Evolutionary conservation across 2,329 filamentous ascomycete genomes (phyloP).

Genomic region (Keithomyces neogunnii): DNA sequence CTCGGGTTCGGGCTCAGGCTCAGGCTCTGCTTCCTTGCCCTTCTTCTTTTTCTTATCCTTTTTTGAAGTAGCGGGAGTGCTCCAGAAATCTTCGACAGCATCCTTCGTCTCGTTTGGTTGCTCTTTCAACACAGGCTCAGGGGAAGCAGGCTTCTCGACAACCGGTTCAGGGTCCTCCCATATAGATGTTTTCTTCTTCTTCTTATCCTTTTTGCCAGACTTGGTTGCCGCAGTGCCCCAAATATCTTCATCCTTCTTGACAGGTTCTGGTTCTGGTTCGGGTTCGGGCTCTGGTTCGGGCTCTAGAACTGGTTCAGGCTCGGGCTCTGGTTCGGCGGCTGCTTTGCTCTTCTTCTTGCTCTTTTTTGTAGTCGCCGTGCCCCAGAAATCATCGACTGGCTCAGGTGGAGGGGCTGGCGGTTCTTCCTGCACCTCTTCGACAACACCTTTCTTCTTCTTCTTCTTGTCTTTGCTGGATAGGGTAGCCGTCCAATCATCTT

Average conservation of each 20-base stretch:
- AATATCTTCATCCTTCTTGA: slow-evolving; percentile 22
- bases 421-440: slow-evolving; percentile 11
- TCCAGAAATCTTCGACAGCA: slow-evolving; percentile 20
- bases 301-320: slow-evolving; percentile 14
- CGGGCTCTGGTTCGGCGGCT: slow-evolving; percentile 2
- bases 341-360: slow-evolving; percentile 29
- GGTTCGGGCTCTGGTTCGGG: slow-evolving; percentile 17
- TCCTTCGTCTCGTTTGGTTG: slow-evolving; percentile 10
- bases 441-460: slow-evolving; percentile 17
- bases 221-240: slow-evolving; percentile 20
- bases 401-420: slow-evolving; percentile 1
- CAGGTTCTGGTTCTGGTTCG: slow-evolving; percentile 14
- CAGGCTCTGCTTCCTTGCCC: slow-evolving; percentile 3
- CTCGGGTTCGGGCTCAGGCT: slow-evolving; percentile 1
- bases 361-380: slow-evolving; percentile 13
- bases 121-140: slow-evolving; percentile 3
- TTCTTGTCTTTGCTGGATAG: slow-evolving; percentile 29
- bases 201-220: slow-evolving; percentile 22
- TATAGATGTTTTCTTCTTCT: slow-evolving; percentile 17
- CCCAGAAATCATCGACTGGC: slow-evolving; percentile 1
- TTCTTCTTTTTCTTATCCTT: slow-evolving; percentile 17
- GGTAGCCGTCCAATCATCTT: slow-evolving; percentile 13
- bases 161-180: slow-evolving; percentile 15
- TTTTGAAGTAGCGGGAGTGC: slow-evolving; percentile 9
- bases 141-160: slow-evolving; percentile 7